Evolutionary conservation across 2,329 filamentous ascomycete genomes (phyloP), one percentile per base, ranked within the genome.

Genomic region (Apiospora rasikravindrae): DNA sequence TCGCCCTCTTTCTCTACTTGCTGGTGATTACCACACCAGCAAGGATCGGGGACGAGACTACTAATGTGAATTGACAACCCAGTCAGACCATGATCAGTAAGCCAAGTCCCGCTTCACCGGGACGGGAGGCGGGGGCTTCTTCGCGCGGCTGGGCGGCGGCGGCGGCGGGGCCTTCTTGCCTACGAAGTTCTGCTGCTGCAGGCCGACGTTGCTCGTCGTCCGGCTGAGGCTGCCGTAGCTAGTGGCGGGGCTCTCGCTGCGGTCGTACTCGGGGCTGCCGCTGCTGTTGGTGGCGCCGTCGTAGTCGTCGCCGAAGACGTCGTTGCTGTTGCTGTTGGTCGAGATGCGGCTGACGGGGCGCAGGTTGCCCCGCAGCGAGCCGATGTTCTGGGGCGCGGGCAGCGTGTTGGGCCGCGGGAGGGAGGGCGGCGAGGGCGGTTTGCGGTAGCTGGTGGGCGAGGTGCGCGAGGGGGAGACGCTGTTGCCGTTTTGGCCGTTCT

Each of bases 91-190:
- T 1, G 37, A 45, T 69, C 75, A 79, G 69, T 80, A 80, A 42
- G 74, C 69, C 44, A 73, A 29, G n/a, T 78, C 77, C 47, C 79
- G 75, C 71, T 77, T 80, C 2, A 83, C 83, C 16, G 87, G 86
- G 74, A 88, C 85, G 2, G 86, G 88, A 45, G 87, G 87, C 11
- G 87, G 82, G 2, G 88, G 86, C 82, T 90, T 90, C 84, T 89
- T 89, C 71, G 83, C 79, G 44, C 84, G 80, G 77, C 83, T 85
- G 3, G 84, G 84, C 26, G 85, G 85, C 16, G 85, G 85, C 57
- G 85, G 85, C 10, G 85, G 85, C 4, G 85, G 84, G 0, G 81
- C 83, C 73, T 86, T 86, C 77, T 82, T 81, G 13, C 67, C 26
- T 77, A 75, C 13, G 76, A 37, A 75, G 66, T 19, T 37, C 33